These are phyloP conservation scores for Phaffia rhodozyma DNA, from an alignment of 1,284 basidiomycete species.

Conservation along the genomic window DNA sequence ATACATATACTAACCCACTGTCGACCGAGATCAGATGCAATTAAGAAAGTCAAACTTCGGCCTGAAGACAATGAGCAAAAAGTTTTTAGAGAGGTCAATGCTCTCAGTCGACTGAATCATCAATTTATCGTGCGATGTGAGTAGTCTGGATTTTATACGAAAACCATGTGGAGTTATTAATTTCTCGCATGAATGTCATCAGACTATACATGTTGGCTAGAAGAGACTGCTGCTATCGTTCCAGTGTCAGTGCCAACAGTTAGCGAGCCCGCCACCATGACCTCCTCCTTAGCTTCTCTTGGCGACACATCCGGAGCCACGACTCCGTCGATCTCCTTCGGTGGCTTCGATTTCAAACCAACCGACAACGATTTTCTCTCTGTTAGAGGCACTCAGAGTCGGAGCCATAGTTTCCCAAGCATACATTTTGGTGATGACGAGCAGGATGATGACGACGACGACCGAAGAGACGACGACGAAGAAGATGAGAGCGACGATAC, in stretches of 20 bases:
- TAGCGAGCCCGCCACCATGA: background rate
- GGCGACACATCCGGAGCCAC: slow-evolving; percentile 2
- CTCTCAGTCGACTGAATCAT: slow-evolving; percentile 73
- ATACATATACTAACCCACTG: slow-evolving; percentile 44
- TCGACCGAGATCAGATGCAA: slow-evolving; percentile 36
- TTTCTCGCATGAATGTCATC: background rate
- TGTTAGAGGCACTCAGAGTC: slow-evolving; percentile 15
- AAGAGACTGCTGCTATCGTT: slow-evolving; percentile 22
- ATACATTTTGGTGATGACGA: slow-evolving; percentile 18
- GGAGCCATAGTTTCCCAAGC: slow-evolving; percentile 7
- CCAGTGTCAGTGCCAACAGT: no score
- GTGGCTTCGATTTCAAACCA: slow-evolving; percentile 20
- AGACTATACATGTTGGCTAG: slow-evolving; percentile 31
- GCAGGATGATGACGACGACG: slow-evolving; percentile 30
- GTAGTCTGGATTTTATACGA: background rate
- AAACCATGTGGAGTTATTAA: background rate
- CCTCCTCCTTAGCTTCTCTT: slow-evolving; percentile 11
- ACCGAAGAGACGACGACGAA: slow-evolving; percentile 26
- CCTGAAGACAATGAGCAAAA: slow-evolving; percentile 68
- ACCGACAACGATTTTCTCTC: slow-evolving; percentile 24
- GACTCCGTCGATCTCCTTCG: slow-evolving; percentile 3
- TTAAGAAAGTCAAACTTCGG: slow-evolving; percentile 80
- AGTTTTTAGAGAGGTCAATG: slow-evolving; percentile 64
- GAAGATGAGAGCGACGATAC: slow-evolving; percentile 24
- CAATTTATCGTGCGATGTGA: slow-evolving; percentile 77